These are phyloP conservation scores for Escallonia rubra DNA, from an alignment of 129 eudicot species.

Conservation along the genomic window DNA sequence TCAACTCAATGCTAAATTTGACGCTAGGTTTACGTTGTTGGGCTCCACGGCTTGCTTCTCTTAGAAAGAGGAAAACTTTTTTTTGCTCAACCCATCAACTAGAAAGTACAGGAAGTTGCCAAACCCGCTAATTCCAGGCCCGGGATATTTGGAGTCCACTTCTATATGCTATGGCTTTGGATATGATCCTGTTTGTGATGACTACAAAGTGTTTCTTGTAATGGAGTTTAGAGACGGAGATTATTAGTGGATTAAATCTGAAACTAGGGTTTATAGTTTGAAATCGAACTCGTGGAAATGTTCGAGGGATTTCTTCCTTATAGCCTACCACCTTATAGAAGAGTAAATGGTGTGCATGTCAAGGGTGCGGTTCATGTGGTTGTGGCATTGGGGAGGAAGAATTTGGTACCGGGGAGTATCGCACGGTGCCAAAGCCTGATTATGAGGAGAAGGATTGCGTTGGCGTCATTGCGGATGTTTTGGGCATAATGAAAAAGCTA, in stretches of 20 bases:
- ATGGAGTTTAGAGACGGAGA: background rate
- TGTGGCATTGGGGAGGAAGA: too few relatives aligned
- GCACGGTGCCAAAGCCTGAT: too few relatives aligned
- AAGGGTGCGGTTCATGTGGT: too few relatives aligned
- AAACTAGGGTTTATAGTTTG: constrained; percentile 10
- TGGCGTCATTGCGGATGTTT: too few relatives aligned
- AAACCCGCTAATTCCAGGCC: background rate
- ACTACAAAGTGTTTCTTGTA: constrained; percentile 12
- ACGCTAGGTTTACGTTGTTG: background rate
- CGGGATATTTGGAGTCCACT: background rate
- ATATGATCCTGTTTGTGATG: constrained; percentile 9
- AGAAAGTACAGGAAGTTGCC: background rate
- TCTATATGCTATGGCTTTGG: constrained; percentile 5
- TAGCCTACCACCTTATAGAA: too few relatives aligned
- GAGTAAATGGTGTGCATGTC: too few relatives aligned
- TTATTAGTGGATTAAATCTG: background rate
- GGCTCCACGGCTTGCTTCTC: constrained; percentile 19
- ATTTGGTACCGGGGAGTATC: too few relatives aligned
- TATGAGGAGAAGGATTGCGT: too few relatives aligned
- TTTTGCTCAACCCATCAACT: constrained; percentile 9
- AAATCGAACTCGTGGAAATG: too few relatives aligned
- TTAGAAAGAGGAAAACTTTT: background rate
- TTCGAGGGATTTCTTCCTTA: too few relatives aligned
- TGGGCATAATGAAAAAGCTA: too few relatives aligned
- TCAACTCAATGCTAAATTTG: background rate